Evolutionary conservation across 306 rosid genomes (phyloP), one percentile per base, ranked within the genome.

Genomic region (Oxytropis ochrocephala): DNA sequence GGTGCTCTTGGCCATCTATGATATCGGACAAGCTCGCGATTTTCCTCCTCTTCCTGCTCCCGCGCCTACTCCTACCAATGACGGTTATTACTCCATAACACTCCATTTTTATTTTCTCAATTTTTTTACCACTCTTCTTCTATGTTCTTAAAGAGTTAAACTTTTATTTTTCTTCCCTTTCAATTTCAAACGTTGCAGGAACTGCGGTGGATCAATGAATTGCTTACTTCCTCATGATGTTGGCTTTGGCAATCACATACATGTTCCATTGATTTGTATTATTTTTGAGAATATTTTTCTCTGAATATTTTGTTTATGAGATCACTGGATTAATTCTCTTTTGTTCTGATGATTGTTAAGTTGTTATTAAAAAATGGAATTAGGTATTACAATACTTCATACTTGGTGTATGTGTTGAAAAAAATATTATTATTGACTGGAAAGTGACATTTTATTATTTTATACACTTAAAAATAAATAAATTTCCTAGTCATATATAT

Each of bases 141-240:
- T 32, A 18, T 32, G 3, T 35, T 11, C 9, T 39, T 6, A 2
- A 75, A 11, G 10, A 63, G 7, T 5, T 58, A 46, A 53, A 24
- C 19, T 29, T 3, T 18, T 0, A 9, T 9, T 42, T 4, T 13
- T 0, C 29, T 8, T 13, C 43, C 29, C 3, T 24, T 21, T 2
- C 27, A 21, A 21, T 21, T 24, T 24, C 29, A 24, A 24, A 24
- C 29, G 29, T 4, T 24, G 29, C 76, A 87, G 89, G 94, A 2
- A n/a, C 81, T 14, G 82, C 90, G 3, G 24, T 88, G 17, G 94
- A 88, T 79, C 94, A 88, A 83, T 90, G 90, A 47, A 47, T 88
- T 46, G 94, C 94, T 29, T 88, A 76, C 65, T 11, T 67, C 12
- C 88, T 88, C 27, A 70, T 88, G 72, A 0, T 85, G 24, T 61